These are phyloP conservation scores for Fusarium praegraminearum DNA, from an alignment of 2,329 filamentous ascomycete genomes.

Conservation along the genomic window DNA sequence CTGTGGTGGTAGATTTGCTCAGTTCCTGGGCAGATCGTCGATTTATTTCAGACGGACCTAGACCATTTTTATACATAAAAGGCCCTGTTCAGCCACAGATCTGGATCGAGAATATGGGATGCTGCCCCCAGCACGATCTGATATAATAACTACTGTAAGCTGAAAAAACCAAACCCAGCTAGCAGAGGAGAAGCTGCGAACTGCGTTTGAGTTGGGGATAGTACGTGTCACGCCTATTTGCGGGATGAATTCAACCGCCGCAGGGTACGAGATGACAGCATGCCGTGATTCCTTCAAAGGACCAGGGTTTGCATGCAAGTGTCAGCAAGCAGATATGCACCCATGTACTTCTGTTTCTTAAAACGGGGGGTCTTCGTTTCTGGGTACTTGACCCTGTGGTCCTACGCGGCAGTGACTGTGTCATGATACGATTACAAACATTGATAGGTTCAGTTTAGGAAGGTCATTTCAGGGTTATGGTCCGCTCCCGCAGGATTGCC, in stretches of 20 bases:
- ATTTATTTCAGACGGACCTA: not conserved
- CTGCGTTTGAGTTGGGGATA: not conserved
- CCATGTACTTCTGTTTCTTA: too few relatives aligned
- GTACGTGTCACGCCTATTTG: not conserved
- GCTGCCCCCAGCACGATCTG: not conserved
- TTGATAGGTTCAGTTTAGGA: not conserved
- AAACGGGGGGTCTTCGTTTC: too few relatives aligned
- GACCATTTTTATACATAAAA: not conserved
- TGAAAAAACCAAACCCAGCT: not conserved
- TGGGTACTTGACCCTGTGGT: too few relatives aligned
- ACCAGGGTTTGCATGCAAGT: not conserved
- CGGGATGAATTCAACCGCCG: not conserved
- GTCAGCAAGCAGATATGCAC: too few relatives aligned
- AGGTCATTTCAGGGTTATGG: not conserved
- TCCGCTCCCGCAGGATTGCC: not conserved
- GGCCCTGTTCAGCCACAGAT: not conserved
- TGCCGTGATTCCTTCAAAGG: not conserved
- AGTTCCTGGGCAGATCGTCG: not conserved
- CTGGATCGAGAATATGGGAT: not conserved
- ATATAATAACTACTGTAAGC: not conserved
- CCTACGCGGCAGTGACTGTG: too few relatives aligned
- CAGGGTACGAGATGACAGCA: not conserved
- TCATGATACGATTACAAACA: not conserved
- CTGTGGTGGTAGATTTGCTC: not conserved
- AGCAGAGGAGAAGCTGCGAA: not conserved